These are phyloP conservation scores for Sambucus nigra DNA, from an alignment of 129 eudicot species.

Conservation along the genomic window DNA sequence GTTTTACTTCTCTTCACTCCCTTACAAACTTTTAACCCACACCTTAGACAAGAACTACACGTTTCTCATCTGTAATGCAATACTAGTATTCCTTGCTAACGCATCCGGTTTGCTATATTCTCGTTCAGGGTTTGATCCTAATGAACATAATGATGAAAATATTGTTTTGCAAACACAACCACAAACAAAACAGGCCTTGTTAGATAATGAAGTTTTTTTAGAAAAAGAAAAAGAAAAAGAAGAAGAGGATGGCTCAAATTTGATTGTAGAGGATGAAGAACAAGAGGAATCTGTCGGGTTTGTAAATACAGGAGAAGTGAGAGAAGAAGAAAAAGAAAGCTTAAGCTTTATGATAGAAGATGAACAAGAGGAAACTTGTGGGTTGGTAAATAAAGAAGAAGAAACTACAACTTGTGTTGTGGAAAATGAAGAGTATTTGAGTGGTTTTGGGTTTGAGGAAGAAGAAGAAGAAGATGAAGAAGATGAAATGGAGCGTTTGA, in stretches of 20 bases:
- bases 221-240: neutral
- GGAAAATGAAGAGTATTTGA: neutral
- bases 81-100: constrained; percentile 30
- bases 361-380: neutral
- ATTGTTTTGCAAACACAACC: neutral
- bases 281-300: neutral
- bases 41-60: constrained; percentile 26
- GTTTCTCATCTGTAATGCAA: constrained; percentile 34
- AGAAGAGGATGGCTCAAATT: too few species aligned
- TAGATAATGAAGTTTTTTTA: neutral
- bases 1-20: constrained; percentile 5
- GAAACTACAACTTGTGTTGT: neutral
- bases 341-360: neutral
- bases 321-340: constrained; percentile 1
- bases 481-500: constrained; percentile 16
- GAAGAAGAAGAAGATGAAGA: constrained; percentile 8
- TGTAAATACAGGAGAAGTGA: neutral
- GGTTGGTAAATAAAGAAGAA: neutral
- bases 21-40: constrained; percentile 9
- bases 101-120: constrained; percentile 18
- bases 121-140: constrained; percentile 4
- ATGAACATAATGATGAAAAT: neutral
- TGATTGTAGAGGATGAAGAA: constrained; percentile 6
- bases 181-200: neutral
- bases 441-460: neutral